Evolutionary conservation across 164 flowering plant species (phyloP), one percentile per base, ranked within the genome.

Genomic region (Vitis labrusca): DNA sequence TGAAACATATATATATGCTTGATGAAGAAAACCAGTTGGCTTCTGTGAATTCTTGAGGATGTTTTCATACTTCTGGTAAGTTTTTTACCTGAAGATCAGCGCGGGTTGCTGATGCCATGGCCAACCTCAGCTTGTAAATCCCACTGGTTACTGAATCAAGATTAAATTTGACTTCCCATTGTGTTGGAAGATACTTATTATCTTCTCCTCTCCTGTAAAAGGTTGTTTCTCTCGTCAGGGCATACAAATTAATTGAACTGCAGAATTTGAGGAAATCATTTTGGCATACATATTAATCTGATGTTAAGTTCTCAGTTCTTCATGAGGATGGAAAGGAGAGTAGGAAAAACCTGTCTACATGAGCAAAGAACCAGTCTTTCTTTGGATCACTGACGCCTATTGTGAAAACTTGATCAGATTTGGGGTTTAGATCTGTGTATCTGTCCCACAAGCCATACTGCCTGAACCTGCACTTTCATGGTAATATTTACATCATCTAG

Each of bases 371-470:
- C 92, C 92, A 88, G 62, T 88, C 88, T 51, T 74, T 86, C 64
- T 82, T 80, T 0, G 78, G 74, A 74, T 84, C 82, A 63, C 71
- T 76, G 11, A 74, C 75, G 1, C 92, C 92, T 63, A 88, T 58
- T 0, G 82, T 84, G 80, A 81, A 88, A 54, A 70, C 79, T 64
- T 74, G 86, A 77, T 88, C 87, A 16, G 54, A 50, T 55, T 55
- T 61, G 7, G 88, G 84, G 59, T 85, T 73, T 60, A 82, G 50
- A 59, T 86, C 88, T 8, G 90, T 79, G 74, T 88, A 86, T 70
- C 90, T 75, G 50, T 85, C 88, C 92, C 92, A 88, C 50, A 83
- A 65, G 10, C 87, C 89, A 75, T 88, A 85, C 65, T 84, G 91
- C 56, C 89, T 76, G 73, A 49, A 88, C 79, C 91, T 85, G 76